phyloP scores from a whole-genome alignment of 1,139 yeast genomes.

The Saccharomyces pastorianus region DNA sequence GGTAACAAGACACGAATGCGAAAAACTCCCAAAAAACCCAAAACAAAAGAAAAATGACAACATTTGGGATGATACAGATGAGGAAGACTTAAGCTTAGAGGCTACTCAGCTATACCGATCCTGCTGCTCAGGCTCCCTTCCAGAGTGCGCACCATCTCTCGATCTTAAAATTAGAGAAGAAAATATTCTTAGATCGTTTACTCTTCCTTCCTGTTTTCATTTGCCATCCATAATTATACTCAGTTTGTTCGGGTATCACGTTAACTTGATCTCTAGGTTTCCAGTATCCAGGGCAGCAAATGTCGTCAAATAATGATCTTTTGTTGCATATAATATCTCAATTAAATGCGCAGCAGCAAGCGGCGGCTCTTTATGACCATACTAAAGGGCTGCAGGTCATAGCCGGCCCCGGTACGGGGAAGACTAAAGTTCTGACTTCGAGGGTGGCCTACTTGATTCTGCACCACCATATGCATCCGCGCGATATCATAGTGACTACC shows the following conservation, averaged over 20 bases:
- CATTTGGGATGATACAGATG: background rate
- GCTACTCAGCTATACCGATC: background rate
- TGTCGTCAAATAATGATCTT: background rate
- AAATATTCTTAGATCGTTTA: background rate
- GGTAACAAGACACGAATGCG: conserved; percentile 1
- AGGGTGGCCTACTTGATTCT: conserved; percentile 65
- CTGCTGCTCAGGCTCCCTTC: background rate
- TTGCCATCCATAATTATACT: background rate
- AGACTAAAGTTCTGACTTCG: conserved; percentile 72
- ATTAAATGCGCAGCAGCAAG: conserved; percentile 50
- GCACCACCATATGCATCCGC: conserved; percentile 46
- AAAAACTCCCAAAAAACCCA: background rate
- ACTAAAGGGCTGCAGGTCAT: conserved; percentile 57
- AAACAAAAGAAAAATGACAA: background rate
- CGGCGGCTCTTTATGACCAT: conserved; percentile 54
- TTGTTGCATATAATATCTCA: conserved; percentile 4
- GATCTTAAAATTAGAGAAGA: no score
- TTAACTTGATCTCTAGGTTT: background rate
- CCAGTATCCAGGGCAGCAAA: background rate
- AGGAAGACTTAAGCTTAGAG: background rate
- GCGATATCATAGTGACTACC: conserved; percentile 69
- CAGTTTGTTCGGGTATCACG: background rate
- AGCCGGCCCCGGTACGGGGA: conserved; percentile 91
- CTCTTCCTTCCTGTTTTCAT: background rate
- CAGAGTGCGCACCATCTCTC: no score